Conservation (phyloP, 2,329 filamentous ascomycete genomes). For the Scleromitrula shiraiana region DNA sequence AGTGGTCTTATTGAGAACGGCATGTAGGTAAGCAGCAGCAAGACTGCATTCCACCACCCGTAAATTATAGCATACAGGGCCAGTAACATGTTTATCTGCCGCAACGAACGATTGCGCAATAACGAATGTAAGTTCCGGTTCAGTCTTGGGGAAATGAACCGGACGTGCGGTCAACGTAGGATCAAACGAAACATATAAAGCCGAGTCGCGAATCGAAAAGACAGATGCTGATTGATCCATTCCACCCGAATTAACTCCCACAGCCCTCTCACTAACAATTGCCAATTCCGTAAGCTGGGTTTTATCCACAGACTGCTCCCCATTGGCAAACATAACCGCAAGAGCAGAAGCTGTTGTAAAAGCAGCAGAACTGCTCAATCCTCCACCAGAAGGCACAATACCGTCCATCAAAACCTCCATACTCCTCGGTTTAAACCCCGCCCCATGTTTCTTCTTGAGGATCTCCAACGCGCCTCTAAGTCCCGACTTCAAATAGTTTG, state of each 20-base stretch:
- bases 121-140: constrained; percentile 80
- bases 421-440: constrained; percentile 56
- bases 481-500: constrained; percentile 96
- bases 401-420: constrained; percentile 90
- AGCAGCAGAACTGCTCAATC: constrained; percentile 86
- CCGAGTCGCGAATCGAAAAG: constrained; percentile 77
- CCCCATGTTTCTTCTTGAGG: constrained; percentile 57
- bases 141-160: constrained; percentile 72
- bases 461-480: constrained; percentile 73
- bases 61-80: constrained; percentile 90
- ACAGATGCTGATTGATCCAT: constrained; percentile 98
- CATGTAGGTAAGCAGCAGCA: constrained; percentile 63
- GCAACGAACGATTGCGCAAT: constrained; percentile 92
- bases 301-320: constrained; percentile 72
- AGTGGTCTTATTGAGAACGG: constrained; percentile 46
- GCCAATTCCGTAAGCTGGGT: constrained; percentile 86
- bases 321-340: constrained; percentile 80
- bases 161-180: constrained; percentile 69
- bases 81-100: constrained; percentile 91
- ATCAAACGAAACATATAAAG: constrained; percentile 84
- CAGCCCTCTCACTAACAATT: constrained; percentile 86
- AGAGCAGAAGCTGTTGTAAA: constrained; percentile 87
- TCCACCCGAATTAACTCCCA: constrained; percentile 93
- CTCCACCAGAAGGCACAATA: constrained; percentile 84
- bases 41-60: constrained; percentile 93